These are phyloP conservation scores for Rauvolfia tetraphylla DNA, from an alignment of 257 asterid species.

Conservation along the genomic window DNA sequence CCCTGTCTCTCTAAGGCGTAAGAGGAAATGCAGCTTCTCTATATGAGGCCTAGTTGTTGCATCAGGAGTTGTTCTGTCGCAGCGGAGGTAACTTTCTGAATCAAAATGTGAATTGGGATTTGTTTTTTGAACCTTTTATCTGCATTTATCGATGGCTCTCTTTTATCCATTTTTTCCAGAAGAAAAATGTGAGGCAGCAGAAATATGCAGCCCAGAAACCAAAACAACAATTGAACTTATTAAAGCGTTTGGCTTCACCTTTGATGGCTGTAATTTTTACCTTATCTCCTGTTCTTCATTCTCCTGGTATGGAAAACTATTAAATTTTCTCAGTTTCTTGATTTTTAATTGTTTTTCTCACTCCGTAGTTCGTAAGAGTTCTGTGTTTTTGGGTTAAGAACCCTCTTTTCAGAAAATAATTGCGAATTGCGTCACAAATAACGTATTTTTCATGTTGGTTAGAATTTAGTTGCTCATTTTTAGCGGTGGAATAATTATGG, in stretches of 20 bases:
- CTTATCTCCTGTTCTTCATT: constrained; percentile 43
- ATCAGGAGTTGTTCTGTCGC: constrained; percentile 1
- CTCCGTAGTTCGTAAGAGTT: not conserved
- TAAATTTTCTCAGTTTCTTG: not conserved
- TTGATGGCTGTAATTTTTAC: constrained; percentile 50
- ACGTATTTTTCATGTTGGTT: not conserved
- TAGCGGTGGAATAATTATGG: no score
- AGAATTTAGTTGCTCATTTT: no score
- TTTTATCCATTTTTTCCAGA: constrained; percentile 5
- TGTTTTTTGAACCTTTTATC: not conserved
- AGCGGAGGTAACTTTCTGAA: constrained; percentile 2
- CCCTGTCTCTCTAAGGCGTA: no score
- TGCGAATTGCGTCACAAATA: not conserved
- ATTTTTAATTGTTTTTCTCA: not conserved
- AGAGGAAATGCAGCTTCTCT: constrained; percentile 15
- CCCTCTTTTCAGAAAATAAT: not conserved
- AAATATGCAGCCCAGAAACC: constrained; percentile 22
- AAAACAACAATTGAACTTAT: constrained; percentile 36
- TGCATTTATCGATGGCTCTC: not conserved
- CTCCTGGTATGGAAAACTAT: constrained; percentile 39
- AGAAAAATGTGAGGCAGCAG: constrained; percentile 11
- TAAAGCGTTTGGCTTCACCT: constrained; percentile 49
- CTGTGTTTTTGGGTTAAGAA: not conserved
- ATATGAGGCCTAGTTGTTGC: constrained; percentile 5
- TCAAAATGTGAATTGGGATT: not conserved